Conservation (phyloP, 345 rosid species). For the Limnanthes douglasii region DNA sequence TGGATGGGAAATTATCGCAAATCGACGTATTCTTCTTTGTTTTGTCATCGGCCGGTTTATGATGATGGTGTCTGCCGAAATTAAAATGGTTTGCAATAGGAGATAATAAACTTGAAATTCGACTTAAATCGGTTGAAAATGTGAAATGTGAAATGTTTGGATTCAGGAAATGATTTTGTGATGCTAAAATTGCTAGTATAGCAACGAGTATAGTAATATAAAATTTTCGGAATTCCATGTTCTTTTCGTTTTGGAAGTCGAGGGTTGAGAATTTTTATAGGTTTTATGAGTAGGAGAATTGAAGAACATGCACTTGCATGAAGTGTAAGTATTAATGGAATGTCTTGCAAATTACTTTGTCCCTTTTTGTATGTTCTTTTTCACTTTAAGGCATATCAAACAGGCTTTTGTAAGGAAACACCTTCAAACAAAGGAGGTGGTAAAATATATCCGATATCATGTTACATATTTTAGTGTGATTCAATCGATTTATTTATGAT, state of each 20-base stretch:
- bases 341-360: conserved; percentile 86
- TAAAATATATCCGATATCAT: no score
- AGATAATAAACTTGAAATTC: conserved; percentile 3
- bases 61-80: conserved; percentile 9
- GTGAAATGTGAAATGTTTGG: neutral
- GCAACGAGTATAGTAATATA: conserved; percentile 20
- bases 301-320: conserved; percentile 34
- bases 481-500: no score
- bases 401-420: no score
- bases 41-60: conserved; percentile 8
- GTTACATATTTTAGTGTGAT: no score
- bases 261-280: neutral
- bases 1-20: conserved; percentile 56
- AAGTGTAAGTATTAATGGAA: conserved; percentile 62
- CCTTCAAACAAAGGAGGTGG: no score
- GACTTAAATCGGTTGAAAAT: conserved; percentile 5
- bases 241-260: neutral
- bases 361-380: conserved; percentile 7
- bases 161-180: conserved; percentile 15
- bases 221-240: conserved; percentile 18
- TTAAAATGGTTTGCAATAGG: conserved; percentile 4
- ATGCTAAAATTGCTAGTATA: conserved; percentile 22
- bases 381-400: conserved; percentile 12
- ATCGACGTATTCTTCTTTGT: conserved; percentile 17
- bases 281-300: conserved; percentile 8